Conservation (phyloP, 768 basidiomycete species). For the Amanita pseudoporphyria region DNA sequence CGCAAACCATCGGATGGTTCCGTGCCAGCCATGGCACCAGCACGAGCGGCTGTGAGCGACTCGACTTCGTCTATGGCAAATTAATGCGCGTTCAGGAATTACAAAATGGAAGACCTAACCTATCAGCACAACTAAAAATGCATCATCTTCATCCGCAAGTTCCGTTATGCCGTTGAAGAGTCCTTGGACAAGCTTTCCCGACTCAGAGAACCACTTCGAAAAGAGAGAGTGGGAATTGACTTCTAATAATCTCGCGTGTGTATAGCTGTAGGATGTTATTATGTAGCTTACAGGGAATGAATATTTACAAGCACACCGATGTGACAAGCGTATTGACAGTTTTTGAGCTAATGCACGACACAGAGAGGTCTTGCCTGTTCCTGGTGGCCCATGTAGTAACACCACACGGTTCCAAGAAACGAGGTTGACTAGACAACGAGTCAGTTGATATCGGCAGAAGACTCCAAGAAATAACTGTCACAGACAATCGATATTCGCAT, state of each 20-base stretch:
- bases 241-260: conserved; percentile 81
- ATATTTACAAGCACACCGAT: conserved; percentile 42
- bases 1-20: conserved; percentile 93
- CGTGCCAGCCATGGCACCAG: conserved; percentile 89
- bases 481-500: conserved; percentile 78
- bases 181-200: conserved; percentile 93
- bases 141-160: conserved; percentile 84
- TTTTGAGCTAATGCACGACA: conserved; percentile 96
- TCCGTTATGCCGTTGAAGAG: conserved; percentile 86
- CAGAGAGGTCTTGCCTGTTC: conserved; percentile 94
- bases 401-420: conserved; percentile 96
- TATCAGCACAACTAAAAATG: conserved; percentile 90
- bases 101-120: conserved; percentile 34
- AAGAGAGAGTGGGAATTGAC: conserved; percentile 98
- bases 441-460: conserved; percentile 2
- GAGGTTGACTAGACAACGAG: conserved; percentile 57
- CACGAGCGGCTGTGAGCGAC: conserved; percentile 87
- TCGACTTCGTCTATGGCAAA: conserved; percentile 80
- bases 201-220: conserved; percentile 98
- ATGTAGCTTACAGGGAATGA: background rate
- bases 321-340: conserved; percentile 80
- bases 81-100: background rate
- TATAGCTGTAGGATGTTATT: conserved; percentile 44
- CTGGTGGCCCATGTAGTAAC: conserved; percentile 91
- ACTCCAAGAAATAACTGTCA: conserved; percentile 10